Conservation (phyloP, 2,329 filamentous ascomycete species). For the Ophiognomonia clavigignenti-juglandacearum region DNA sequence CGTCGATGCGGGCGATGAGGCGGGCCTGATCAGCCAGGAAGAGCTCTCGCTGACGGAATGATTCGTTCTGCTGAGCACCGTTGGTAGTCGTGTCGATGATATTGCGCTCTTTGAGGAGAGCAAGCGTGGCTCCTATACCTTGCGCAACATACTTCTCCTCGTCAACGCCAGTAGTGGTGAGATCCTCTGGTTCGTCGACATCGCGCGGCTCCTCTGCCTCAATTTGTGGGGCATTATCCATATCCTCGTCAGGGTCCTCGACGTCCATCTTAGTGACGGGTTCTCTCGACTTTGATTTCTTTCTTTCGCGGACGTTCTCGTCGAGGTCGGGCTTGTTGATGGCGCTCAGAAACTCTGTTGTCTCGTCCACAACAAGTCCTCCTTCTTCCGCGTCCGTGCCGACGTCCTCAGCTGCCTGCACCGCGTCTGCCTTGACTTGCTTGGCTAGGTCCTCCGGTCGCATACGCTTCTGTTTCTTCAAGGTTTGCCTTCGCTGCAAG, state of each 20-base stretch:
- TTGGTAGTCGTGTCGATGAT: constrained; percentile 61
- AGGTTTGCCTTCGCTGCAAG: constrained; percentile 71
- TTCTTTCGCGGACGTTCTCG: constrained; percentile 47
- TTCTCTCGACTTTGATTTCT: constrained; percentile 36
- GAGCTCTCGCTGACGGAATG: constrained; percentile 65
- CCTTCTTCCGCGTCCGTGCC: constrained; percentile 32
- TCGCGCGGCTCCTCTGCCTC: constrained; percentile 44
- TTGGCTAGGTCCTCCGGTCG: constrained; percentile 83
- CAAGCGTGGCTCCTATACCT: constrained; percentile 77
- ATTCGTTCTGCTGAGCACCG: constrained; percentile 58
- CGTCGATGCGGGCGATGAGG: constrained; percentile 71
- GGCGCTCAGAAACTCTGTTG: constrained; percentile 88
- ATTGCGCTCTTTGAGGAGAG: constrained; percentile 79
- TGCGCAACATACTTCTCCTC: constrained; percentile 76
- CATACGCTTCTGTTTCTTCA: constrained; percentile 88
- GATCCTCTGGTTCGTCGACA: constrained; percentile 37
- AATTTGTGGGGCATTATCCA: constrained; percentile 45
- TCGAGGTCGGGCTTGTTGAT: constrained; percentile 63
- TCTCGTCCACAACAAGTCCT: constrained; percentile 91
- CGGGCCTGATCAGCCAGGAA: constrained; percentile 77
- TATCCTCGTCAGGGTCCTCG: constrained; percentile 40
- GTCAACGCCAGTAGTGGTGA: constrained; percentile 70
- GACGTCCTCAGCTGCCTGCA: constrained; percentile 45
- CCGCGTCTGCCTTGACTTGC: constrained; percentile 65
- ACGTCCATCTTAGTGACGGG: constrained; percentile 39